These are phyloP conservation scores for Didymella exigua DNA, from an alignment of 2,329 filamentous ascomycete species.

Conservation along the genomic window DNA sequence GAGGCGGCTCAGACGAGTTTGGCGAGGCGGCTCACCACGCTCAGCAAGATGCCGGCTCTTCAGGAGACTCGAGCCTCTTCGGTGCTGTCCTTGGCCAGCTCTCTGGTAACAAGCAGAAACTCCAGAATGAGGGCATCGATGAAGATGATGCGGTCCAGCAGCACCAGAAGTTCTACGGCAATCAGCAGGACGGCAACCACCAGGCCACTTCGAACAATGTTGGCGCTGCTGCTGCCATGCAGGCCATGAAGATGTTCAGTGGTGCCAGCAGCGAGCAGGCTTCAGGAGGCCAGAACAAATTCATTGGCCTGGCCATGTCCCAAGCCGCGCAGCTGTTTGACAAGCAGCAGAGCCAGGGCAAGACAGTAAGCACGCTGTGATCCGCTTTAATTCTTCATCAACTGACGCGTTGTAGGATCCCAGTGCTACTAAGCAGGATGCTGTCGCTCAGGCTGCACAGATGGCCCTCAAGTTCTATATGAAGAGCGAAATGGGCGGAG, in stretches of 20 bases:
- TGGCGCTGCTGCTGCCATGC: slow-evolving; percentile 78
- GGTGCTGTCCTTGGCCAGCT: slow-evolving; percentile 62
- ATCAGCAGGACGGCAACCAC: slow-evolving; percentile 50
- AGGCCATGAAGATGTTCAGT: slow-evolving; percentile 80
- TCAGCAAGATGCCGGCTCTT: slow-evolving; percentile 57
- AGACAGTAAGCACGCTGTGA: slow-evolving; percentile 53
- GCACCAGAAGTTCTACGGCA: slow-evolving; percentile 76
- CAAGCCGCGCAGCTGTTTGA: slow-evolving; percentile 82
- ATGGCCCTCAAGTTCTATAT: slow-evolving; percentile 91
- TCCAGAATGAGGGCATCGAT: slow-evolving; percentile 61
- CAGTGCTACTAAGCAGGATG: slow-evolving; percentile 77
- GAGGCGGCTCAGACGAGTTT: slow-evolving; percentile 57
- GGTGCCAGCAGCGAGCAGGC: slow-evolving; percentile 54
- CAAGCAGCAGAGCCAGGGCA: slow-evolving; percentile 62
- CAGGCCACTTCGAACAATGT: slow-evolving; percentile 53
- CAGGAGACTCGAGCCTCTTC: slow-evolving; percentile 61
- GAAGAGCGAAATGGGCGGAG: slow-evolving; percentile 68
- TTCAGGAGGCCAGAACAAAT: slow-evolving; percentile 70
- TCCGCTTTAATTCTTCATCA: slow-evolving; percentile 49
- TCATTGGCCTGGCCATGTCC: slow-evolving; percentile 84
- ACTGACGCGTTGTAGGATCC: slow-evolving; percentile 41
- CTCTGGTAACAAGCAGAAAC: slow-evolving; percentile 57
- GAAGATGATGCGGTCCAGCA: slow-evolving; percentile 71
- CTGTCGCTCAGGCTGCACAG: slow-evolving; percentile 78
- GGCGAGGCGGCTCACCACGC: slow-evolving; percentile 62